Evolutionary conservation across 345 rosid genomes (phyloP), one percentile per base, ranked within the genome.

Genomic region (Eucalyptus lansdowneana): DNA sequence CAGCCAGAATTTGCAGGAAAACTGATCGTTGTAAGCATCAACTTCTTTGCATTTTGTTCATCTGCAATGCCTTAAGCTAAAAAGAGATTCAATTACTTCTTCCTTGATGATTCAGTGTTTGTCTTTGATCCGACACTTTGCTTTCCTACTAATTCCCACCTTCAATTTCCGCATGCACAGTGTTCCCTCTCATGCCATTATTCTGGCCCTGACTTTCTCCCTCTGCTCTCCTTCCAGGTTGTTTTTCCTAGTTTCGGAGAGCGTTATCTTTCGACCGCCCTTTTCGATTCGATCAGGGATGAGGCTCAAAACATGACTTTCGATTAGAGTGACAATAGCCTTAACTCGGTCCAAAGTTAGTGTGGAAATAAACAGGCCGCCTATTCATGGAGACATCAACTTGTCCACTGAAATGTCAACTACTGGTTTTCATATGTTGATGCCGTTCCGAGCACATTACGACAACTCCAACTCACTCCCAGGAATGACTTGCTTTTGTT

Each of bases 171-270:
- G 14, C 45, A 72, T 72, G 45, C 45, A 37, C 27, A 5, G 25
- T 9, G 27, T 37, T 72, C 45, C 81, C 45, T 17, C 81, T 72
- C 81, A 72, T 21, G 2, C 81, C 45, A 3, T 72, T 72, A 72
- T 72, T 37, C 14, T 67, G 2, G 42, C 40, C 80, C 12, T 6
- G 25, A 34, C 25, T 50, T 40, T 86, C 65, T 80, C 34, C 87
- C 62, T 17, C 54, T 16, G 54, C 54, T 51, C 54, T 51, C 13
- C 40, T 8, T 87, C 89, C 94, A 96, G 99, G 96, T 89, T 60
- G 5, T 97, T 58, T 94, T 97, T 83, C 95, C 98, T 15, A 95
- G 98, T 88, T 94, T 92, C 29, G 97, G 97, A 42, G 97, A 97
- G 91, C 96, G 96, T 29, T 97, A 96, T 90, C 92, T 96, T 47